phyloP scores from a whole-genome alignment of 1,139 yeast species.

The Maudiozyma humilis region DNA sequence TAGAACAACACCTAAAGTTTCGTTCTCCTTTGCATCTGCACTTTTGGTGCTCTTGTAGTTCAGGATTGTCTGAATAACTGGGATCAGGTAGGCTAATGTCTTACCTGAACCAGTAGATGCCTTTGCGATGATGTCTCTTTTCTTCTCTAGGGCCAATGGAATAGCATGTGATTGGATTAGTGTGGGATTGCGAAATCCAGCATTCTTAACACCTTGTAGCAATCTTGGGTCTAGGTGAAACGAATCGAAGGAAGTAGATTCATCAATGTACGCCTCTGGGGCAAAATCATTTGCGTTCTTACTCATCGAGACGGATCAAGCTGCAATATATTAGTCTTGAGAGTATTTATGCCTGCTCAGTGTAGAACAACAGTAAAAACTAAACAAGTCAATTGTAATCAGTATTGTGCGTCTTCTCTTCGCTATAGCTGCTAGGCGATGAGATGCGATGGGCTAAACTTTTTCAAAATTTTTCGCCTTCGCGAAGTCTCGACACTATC shows the following conservation, averaged over 20 bases:
- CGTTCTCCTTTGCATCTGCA: constrained; percentile 22
- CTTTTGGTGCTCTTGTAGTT: constrained; percentile 29
- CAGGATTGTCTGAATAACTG: constrained; percentile 63
- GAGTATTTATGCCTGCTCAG: too few species aligned
- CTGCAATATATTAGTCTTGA: background rate
- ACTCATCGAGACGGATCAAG: constrained; percentile 10
- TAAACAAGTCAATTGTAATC: too few species aligned
- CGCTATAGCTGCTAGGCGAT: too few species aligned
- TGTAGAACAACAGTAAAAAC: too few species aligned
- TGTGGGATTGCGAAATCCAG: constrained; percentile 82
- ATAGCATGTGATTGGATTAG: constrained; percentile 86
- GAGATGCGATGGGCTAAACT: constrained; percentile 24
- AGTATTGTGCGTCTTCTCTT: too few species aligned
- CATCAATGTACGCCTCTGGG: constrained; percentile 61
- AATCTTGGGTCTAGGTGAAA: constrained; percentile 73
- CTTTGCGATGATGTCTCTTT: constrained; percentile 77
- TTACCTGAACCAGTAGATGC: constrained; percentile 91
- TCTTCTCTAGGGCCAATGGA: constrained; percentile 80
- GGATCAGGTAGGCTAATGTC: constrained; percentile 76
- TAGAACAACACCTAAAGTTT: constrained; percentile 49
- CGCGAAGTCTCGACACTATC: background rate
- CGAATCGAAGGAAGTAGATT: constrained; percentile 59
- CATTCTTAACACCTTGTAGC: constrained; percentile 70
- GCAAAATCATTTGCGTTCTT: constrained; percentile 29
- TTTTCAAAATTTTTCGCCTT: constrained; percentile 6